Base-by-base conservation (phyloP, 805 yeast species). In the Candida namnaoensis region DNA sequence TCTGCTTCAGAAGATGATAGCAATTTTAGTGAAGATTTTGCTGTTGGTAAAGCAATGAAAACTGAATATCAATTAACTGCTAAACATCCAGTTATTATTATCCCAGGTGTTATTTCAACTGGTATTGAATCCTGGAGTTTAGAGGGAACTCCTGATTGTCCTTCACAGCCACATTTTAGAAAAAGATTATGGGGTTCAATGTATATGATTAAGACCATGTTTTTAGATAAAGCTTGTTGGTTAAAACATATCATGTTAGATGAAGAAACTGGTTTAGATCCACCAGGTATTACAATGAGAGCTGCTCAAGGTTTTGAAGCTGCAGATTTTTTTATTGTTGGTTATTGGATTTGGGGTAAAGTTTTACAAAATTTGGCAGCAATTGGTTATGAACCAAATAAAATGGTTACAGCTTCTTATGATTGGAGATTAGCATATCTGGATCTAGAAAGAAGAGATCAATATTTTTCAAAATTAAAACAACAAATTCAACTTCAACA, bases 281-380 rank as follows among this genome's bases (percentile, higher is more conserved):
- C 99, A 1, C 82, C 84, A 1, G 75, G 84, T 41, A 74, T 86
- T 51, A 82, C 72, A 51, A 57, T 93, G 25, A 69, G 99, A 43
- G 95, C 98, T 0, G 91, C 96, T 1, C 95, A 86, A 58, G 99
- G 99, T 0, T 86, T 93, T 59, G 97, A 90, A 53, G 93, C 96
- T 1, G 93, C 96, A 1, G 99, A 93, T 62, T 93, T 88, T 62
- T 93, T 93, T 55, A 80, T 93, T 61, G 86, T 97, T 4, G 99
- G 99, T 0, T 93, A 93, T 61, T 93, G 99, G 99, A 87, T 93
- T 53, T 93, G 99, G 99, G 88, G 87, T 58, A 93, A 93, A 58
- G 77, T 93, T 40, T 69, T 93, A n/a, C 96, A 91, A 61, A 93
- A 93, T 54, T 66, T 93, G 49, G 95, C 96, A 3, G 97, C 87